phyloP scores from a whole-genome alignment of 2,329 filamentous ascomycete genomes.

The Coniochaeta ligniaria region DNA sequence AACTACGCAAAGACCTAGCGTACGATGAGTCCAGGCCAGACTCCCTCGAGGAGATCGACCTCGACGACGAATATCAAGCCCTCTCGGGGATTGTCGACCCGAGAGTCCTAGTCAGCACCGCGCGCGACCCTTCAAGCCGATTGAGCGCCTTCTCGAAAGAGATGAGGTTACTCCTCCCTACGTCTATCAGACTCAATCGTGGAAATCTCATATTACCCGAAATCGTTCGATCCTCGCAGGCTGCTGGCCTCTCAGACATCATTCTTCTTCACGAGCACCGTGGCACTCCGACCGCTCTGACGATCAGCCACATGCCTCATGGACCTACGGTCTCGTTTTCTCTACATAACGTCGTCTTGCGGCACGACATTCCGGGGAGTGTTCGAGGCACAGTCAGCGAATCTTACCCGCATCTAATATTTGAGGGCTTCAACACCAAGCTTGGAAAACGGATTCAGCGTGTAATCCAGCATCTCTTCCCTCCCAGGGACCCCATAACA shows the following conservation, averaged over 20 bases:
- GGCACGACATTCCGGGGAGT: constrained; percentile 86
- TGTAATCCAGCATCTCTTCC: constrained; percentile 90
- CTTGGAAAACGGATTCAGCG: constrained; percentile 80
- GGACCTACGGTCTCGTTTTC: constrained; percentile 77
- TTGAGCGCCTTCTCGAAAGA: constrained; percentile 91
- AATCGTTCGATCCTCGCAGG: constrained; percentile 73
- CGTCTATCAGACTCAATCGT: constrained; percentile 80
- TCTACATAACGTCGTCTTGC: constrained; percentile 86
- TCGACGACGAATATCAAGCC: constrained; percentile 86
- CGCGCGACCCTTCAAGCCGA: constrained; percentile 76
- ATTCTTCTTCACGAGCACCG: constrained; percentile 87
- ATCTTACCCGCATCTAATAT: constrained; percentile 89
- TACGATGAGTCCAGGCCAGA: constrained; percentile 82
- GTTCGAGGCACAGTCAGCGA: constrained; percentile 67
- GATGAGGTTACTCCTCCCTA: constrained; percentile 65
- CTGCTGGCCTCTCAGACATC: constrained; percentile 75
- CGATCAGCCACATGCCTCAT: constrained; percentile 79
- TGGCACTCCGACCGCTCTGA: constrained; percentile 84
- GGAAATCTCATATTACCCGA: constrained; percentile 85
- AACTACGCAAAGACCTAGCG: constrained; percentile 78
- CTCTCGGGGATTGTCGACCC: constrained; percentile 72
- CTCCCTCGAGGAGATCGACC: constrained; percentile 59
- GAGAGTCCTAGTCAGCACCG: constrained; percentile 83
- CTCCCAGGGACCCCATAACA: constrained; percentile 72
- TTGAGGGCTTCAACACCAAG: constrained; percentile 82